These are phyloP conservation scores for Talaromyces pinophilus DNA, from an alignment of 2,329 filamentous ascomycete species.

Conservation along the genomic window DNA sequence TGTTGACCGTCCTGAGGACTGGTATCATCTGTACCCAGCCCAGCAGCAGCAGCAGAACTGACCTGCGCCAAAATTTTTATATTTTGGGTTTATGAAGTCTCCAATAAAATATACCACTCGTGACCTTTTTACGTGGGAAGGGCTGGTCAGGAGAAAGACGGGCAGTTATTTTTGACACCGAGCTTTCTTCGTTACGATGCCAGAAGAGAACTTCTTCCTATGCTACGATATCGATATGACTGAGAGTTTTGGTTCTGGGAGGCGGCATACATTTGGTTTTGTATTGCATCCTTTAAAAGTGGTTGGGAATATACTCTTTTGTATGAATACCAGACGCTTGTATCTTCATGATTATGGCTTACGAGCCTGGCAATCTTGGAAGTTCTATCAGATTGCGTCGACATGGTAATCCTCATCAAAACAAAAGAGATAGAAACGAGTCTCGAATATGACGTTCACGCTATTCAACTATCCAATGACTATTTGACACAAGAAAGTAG, in stretches of 20 bases:
- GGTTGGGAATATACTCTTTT: not conserved
- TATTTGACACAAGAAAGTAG: not conserved
- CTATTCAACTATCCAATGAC: not conserved
- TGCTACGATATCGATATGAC: not conserved
- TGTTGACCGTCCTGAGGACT: constrained; percentile 30
- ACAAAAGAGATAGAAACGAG: not conserved
- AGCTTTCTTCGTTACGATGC: not conserved
- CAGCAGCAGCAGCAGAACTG: constrained; percentile 18
- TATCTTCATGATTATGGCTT: not conserved
- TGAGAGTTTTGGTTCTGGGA: not conserved
- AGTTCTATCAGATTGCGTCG: not conserved
- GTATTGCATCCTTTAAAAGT: not conserved
- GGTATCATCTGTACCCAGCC: constrained; percentile 23
- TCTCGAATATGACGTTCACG: not conserved
- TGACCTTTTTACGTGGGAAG: not conserved
- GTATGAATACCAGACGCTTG: not conserved
- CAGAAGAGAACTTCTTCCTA: not conserved
- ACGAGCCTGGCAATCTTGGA: not conserved
- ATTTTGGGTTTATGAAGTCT: constrained; percentile 10
- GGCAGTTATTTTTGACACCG: not conserved
- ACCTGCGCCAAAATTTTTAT: constrained; percentile 5
- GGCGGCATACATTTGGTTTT: not conserved
- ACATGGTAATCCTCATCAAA: not conserved
- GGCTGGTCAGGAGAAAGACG: too few species aligned
- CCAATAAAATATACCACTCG: not conserved